Base-by-base conservation (phyloP, 495 filamentous ascomycete genomes). In the Aspergillus ellipticus region DNA sequence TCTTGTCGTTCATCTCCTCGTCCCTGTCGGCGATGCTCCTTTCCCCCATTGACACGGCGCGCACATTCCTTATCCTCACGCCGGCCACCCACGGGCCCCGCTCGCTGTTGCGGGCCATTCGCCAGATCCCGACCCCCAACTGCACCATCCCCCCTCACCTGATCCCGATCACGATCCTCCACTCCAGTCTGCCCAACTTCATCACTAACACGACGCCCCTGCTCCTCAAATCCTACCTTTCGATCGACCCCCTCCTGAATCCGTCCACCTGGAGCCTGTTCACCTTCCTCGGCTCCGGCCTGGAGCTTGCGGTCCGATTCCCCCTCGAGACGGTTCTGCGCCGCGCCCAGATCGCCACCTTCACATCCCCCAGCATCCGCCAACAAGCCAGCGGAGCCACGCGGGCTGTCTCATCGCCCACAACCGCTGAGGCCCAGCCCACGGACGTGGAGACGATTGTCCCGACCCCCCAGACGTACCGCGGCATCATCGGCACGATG, bases 311-410 rank as follows among this genome's bases (percentile, higher is more conserved):
- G 56, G 73, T 96, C 54, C 88, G 89, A 56, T 81, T 97, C 13
- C 94, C 94, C 0, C 78, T 97, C 16, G 94, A 98, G 65, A 97
- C 94, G 3, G 89, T 96, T 9, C 81, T 97, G 6, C 84, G 94
- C 13, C 80, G 94, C 50, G 94, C 88, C 0, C 94, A 97, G 68
- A 86, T 92, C 46, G 78, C 82, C 6, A 85, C 89, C 0, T 77
- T 74, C 63, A 79, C 76, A 8, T 76, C 74, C 31, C 69, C 75
- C 8, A 72, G 72, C 43, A 57, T 78, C 22, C 73, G 68, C 21
- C 75, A 76, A 54, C 71, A 96, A 68, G 82, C 86, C 33, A 74
- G 80, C 2, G 81, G 86, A 0, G 53, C 66, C 28, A 61, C 62
- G 15, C 66, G 60, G 24, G 22, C 57, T 16, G 54, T 60, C 6